Evolutionary conservation across 306 rosid species (phyloP).

Genomic region (Vicia faba): DNA sequence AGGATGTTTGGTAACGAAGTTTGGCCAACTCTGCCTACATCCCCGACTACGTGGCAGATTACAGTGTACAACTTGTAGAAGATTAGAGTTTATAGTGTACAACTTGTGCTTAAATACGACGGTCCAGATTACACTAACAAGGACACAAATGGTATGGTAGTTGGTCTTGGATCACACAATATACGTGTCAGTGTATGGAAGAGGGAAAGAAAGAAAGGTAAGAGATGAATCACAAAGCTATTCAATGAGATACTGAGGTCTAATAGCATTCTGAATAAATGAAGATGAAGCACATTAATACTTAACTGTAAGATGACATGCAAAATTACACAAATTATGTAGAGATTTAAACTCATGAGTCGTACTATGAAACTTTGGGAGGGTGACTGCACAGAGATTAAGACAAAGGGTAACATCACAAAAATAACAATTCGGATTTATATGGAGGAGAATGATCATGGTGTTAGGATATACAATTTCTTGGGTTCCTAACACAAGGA

Average conservation of each 20-base stretch:
- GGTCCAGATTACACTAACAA: background rate
- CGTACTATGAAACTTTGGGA: background rate
- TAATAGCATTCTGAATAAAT: conserved; percentile 2
- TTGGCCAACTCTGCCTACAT: no score
- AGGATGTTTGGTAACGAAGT: no score
- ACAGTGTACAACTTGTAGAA: no score
- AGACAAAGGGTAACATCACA: conserved; percentile 7
- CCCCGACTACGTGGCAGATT: no score
- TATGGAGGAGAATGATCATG: background rate
- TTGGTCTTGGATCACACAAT: background rate
- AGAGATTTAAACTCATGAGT: conserved; percentile 1
- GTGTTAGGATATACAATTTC: background rate
- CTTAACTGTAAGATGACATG: background rate
- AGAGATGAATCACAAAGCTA: background rate
- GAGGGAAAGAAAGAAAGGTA: background rate
- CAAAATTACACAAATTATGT: background rate
- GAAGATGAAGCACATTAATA: background rate
- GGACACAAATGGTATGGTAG: background rate
- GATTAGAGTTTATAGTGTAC: no score
- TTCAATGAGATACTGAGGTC: conserved; percentile 2
- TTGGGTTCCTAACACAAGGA: background rate
- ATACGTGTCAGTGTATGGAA: background rate
- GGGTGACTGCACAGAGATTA: background rate
- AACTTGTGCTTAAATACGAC: no score
- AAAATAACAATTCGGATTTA: no score